Conservation (phyloP, 352 stramenopile species). For the Achlya hypogyna region DNA sequence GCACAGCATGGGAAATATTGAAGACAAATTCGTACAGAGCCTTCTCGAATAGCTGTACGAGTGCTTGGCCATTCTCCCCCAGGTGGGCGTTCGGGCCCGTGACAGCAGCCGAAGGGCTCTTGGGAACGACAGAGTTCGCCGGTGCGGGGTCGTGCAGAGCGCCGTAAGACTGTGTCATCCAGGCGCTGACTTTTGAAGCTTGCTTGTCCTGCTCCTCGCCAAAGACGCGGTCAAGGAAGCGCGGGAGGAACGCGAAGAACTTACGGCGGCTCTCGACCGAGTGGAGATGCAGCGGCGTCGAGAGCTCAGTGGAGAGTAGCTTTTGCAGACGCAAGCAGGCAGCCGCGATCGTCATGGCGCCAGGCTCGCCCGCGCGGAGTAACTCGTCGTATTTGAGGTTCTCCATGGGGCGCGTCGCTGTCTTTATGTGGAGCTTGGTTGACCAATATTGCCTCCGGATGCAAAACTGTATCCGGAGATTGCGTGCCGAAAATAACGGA, state of each 20-base stretch:
- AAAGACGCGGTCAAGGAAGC: conserved; percentile 20
- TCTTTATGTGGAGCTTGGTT: neutral
- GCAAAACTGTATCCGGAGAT: neutral
- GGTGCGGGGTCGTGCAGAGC: neutral
- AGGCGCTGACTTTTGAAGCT: conserved; percentile 7
- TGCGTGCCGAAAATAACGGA: neutral
- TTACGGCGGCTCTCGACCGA: conserved; percentile 18
- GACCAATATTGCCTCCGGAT: neutral
- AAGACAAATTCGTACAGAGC: conserved; percentile 19
- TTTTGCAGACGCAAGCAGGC: conserved; percentile 11
- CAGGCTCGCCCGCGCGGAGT: conserved; percentile 12
- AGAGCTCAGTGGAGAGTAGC: conserved; percentile 15
- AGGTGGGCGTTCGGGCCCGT: conserved; percentile 13
- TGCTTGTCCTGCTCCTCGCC: conserved; percentile 15
- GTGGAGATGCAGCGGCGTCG: conserved; percentile 17
- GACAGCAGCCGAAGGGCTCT: neutral
- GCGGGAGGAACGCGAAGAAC: conserved; percentile 19
- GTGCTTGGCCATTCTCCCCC: conserved; percentile 13
- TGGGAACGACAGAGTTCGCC: neutral
- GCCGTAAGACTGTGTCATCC: conserved; percentile 6
- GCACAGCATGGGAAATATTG: conserved; percentile 18
- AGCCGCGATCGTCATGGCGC: conserved; percentile 6
- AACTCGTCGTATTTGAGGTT: conserved; percentile 20
- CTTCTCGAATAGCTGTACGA: conserved; percentile 18
- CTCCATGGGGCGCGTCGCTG: conserved; percentile 4